These are phyloP conservation scores for Boehmeria nivea DNA, from an alignment of 306 rosid species.

Conservation along the genomic window DNA sequence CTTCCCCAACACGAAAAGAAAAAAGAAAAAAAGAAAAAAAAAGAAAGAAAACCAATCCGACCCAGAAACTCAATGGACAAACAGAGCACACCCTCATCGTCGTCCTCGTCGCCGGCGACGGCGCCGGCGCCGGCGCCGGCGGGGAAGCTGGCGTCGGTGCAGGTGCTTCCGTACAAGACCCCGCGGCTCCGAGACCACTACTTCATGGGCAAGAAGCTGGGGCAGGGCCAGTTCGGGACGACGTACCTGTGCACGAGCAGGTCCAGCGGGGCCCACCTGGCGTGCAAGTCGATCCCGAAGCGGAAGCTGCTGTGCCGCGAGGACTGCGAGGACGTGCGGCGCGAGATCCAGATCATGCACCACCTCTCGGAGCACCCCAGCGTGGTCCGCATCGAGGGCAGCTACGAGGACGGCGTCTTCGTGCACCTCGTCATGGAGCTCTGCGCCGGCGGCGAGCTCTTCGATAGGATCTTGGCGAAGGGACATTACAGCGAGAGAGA, in stretches of 20 bases:
- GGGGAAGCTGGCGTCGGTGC: conserved; percentile 24
- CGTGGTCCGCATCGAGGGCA: conserved; percentile 37
- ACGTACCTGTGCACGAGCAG: conserved; percentile 38
- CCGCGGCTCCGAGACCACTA: conserved; percentile 31
- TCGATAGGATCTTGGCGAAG: conserved; percentile 39
- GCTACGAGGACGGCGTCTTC: conserved; percentile 28
- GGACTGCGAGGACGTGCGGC: conserved; percentile 41
- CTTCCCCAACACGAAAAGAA: background rate
- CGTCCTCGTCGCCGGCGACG: conserved; percentile 26
- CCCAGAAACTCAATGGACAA: conserved; percentile 50
- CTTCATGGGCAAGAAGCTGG: conserved; percentile 30
- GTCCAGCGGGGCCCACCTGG: conserved; percentile 22
- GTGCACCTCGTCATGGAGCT: conserved; percentile 48
- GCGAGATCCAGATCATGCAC: conserved; percentile 57
- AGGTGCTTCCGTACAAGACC: conserved; percentile 43
- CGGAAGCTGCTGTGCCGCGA: conserved; percentile 43
- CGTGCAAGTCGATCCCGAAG: conserved; percentile 49
- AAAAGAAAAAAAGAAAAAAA: background rate
- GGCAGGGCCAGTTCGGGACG: conserved; percentile 50
- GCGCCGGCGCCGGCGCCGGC: conserved; percentile 1
- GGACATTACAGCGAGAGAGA: conserved; percentile 47
- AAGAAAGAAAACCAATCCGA: background rate
- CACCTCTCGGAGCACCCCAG: conserved; percentile 42
- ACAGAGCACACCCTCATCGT: conserved; percentile 8
- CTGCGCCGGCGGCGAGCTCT: conserved; percentile 46